Percentiles rank a stretch among this genome's conserved stretches.
These are phyloP conservation scores for Fusarium sp. DNA, from an alignment of 2,329 filamentous ascomycete species.

Conservation along the genomic window DNA sequence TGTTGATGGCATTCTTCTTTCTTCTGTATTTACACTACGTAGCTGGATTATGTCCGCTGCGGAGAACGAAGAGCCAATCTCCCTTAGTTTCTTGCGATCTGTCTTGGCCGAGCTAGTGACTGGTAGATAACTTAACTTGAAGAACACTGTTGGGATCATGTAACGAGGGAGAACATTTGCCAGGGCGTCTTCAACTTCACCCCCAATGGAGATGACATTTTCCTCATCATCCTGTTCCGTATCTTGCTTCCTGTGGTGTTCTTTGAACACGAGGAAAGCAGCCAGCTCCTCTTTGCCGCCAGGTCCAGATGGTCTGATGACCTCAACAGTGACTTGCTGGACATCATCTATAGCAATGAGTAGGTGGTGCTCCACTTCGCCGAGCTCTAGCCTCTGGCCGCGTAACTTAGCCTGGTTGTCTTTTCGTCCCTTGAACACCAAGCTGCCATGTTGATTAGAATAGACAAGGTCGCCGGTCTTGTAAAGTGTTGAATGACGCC, in stretches of 20 bases:
- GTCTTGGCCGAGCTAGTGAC: not conserved
- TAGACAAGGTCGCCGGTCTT: not conserved
- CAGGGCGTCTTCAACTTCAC: not conserved
- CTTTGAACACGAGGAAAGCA: not conserved
- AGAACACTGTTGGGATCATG: not conserved
- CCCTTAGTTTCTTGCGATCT: not conserved
- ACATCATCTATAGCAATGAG: not conserved
- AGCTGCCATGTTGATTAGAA: not conserved
- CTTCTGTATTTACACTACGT: not conserved
- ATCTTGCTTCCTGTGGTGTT: not conserved
- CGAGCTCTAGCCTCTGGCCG: not conserved
- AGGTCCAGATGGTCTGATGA: not conserved
- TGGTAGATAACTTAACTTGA: not conserved
- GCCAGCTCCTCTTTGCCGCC: not conserved
- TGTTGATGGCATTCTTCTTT: not conserved
- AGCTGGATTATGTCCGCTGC: not conserved
- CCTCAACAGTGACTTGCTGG: not conserved
- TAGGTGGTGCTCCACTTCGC: not conserved
- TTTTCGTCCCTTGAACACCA: not conserved
- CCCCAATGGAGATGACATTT: not conserved
- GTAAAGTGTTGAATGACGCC: not conserved
- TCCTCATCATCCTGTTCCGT: not conserved
- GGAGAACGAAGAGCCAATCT: not conserved
- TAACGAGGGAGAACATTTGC: not conserved
- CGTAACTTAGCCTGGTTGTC: not conserved